These are phyloP conservation scores for Sergeia podlipaevii DNA, from an alignment of 208 protist species.

Conservation along the genomic window DNA sequence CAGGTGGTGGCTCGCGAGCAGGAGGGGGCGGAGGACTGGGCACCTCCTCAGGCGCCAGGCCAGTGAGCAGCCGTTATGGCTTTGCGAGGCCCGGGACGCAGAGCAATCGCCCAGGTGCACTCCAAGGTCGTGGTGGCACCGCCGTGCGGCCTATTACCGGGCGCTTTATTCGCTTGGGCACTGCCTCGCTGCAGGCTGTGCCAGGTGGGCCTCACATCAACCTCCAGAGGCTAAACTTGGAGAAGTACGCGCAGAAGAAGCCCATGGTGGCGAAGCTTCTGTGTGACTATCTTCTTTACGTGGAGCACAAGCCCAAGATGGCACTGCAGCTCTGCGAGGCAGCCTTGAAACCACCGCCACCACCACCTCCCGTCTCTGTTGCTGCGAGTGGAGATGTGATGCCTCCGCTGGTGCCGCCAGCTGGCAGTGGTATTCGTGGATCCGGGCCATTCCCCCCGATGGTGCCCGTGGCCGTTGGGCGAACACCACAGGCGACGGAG, in stretches of 20 bases:
- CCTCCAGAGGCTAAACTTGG: slow-evolving; percentile 76
- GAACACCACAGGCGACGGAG: not conserved
- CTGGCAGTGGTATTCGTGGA: not conserved
- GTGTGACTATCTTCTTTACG: slow-evolving; percentile 94
- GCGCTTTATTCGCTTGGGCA: slow-evolving; percentile 92
- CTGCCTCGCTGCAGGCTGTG: slow-evolving; percentile 84
- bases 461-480: not conserved
- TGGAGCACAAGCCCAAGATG: slow-evolving; percentile 90
- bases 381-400: not conserved
- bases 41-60: slow-evolving; percentile 27
- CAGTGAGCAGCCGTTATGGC: slow-evolving; percentile 74
- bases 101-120: slow-evolving; percentile 32
- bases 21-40: slow-evolving; percentile 30
- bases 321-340: slow-evolving; percentile 87
- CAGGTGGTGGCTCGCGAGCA: slow-evolving; percentile 12
- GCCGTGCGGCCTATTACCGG: slow-evolving; percentile 80
- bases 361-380: slow-evolving; percentile 1
- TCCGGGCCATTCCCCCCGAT: not conserved
- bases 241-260: slow-evolving; percentile 85
- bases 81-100: slow-evolving; percentile 79
- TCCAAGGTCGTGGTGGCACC: slow-evolving; percentile 41
- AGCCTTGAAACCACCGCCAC: slow-evolving; percentile 29
- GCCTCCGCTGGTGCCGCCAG: not conserved
- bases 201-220: slow-evolving; percentile 84
- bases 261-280: slow-evolving; percentile 92